phyloP scores from a whole-genome alignment of 805 yeast genomes.

The Candida sakaeoensis region DNA sequence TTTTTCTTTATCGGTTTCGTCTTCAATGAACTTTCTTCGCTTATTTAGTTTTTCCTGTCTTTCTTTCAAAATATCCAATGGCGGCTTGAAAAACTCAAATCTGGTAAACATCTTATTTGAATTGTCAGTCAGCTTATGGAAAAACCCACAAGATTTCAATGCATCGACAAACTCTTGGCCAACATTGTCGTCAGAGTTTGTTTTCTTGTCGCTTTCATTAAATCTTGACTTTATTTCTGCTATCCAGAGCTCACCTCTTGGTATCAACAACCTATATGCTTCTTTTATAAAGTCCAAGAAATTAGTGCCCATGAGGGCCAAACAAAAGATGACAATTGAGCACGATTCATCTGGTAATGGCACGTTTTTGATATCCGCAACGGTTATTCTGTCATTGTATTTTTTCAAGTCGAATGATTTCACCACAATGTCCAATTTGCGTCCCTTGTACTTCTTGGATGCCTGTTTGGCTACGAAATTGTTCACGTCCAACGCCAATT shows the following conservation, averaged over 20 bases:
- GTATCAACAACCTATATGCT: slow-evolving; percentile 81
- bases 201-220: slow-evolving; percentile 44
- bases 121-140: slow-evolving; percentile 84
- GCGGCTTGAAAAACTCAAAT: slow-evolving; percentile 90
- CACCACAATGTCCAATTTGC: slow-evolving; percentile 51
- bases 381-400: slow-evolving; percentile 86
- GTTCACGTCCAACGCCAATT: slow-evolving; percentile 65
- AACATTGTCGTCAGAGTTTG: slow-evolving; percentile 34
- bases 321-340: slow-evolving; percentile 85
- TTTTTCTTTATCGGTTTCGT: slow-evolving; percentile 58
- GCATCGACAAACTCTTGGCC: slow-evolving; percentile 81
- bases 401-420: slow-evolving; percentile 90
- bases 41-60: slow-evolving; percentile 58
- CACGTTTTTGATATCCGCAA: slow-evolving; percentile 92
- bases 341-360: slow-evolving; percentile 80
- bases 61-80: slow-evolving; percentile 61
- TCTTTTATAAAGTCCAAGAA: slow-evolving; percentile 88
- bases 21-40: slow-evolving; percentile 66
- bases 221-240: slow-evolving; percentile 95
- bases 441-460: slow-evolving; percentile 26
- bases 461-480: slow-evolving; percentile 37
- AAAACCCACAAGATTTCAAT: slow-evolving; percentile 75
- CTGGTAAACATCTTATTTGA: slow-evolving; percentile 89
- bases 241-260: slow-evolving; percentile 94
- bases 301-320: slow-evolving; percentile 96